Base-by-base conservation (phyloP, 2,329 filamentous ascomycete species). In the Plectosphaerella cucumerina region DNA sequence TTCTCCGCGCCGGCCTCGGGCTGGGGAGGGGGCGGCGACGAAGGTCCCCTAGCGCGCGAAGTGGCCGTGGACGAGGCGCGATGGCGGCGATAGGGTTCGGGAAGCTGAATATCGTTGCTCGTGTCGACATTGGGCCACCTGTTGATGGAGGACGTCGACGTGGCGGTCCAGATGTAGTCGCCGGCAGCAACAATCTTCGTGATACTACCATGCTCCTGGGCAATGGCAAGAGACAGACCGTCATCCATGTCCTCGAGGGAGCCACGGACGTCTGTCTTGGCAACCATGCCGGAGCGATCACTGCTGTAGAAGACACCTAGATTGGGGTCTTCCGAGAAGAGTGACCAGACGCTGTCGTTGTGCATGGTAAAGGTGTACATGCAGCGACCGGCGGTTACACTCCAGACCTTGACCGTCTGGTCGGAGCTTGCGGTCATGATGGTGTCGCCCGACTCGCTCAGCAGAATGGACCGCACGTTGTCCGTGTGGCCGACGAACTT, bases 311-410 rank as follows among this genome's bases (percentile, higher is more conserved):
- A 97, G 26, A 96, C 82, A 10, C 87, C 86, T 4, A 99, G 79
- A 52, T 87, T 81, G 1, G 92, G 91, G 60, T 96, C 84, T 49
- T 93, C 86, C 0, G 94, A 97, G 69, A 88, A 96, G 20, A 99
- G 77, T 2, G 90, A 95, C 94, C 94, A 99, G 20, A 99, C 90
- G 65, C 92, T 97, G 64, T 96, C 91, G 64, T 96, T 96, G 71
- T 99, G 94, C 94, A 99, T 99, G 50, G 92, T 97, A 60, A 99
- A 81, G 1, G 94, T 99, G 70, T 97, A 90, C 87, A 97, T 93
- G 76, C 94, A 99, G 59, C 94, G 82, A 50, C 94, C 94, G 20
- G 91, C 93, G 11, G 89, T 94, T 59, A 97, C 86, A 58, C 92
- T 97, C 94, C 94, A 99, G 52, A 97, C 84, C 73, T 99, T 99